phyloP scores from a whole-genome alignment of 2,329 filamentous ascomycete species.

The Helotiales sp. region DNA sequence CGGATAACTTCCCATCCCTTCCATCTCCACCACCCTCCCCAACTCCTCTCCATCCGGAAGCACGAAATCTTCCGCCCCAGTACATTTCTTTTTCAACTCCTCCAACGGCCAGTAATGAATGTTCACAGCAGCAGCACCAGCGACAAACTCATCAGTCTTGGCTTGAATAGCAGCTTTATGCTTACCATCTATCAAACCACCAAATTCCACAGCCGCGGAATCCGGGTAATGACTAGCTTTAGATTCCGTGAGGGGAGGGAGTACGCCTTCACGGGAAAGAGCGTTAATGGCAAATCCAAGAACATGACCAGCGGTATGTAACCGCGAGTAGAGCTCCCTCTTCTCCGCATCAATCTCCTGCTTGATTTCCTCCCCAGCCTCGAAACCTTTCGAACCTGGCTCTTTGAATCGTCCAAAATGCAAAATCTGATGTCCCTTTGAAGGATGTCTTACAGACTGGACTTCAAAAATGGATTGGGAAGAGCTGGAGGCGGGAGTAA shows the following conservation, averaged over 20 bases:
- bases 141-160: conserved; percentile 59
- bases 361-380: conserved; percentile 44
- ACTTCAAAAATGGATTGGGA: conserved; percentile 49
- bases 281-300: conserved; percentile 66
- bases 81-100: conserved; percentile 51
- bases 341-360: conserved; percentile 62
- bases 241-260: conserved; percentile 56
- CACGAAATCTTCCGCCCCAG: conserved; percentile 34
- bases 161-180: conserved; percentile 63
- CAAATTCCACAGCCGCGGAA: conserved; percentile 66
- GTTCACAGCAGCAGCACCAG: conserved; percentile 55
- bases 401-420: conserved; percentile 62
- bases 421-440: conserved; percentile 55
- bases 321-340: conserved; percentile 62
- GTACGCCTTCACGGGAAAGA: conserved; percentile 48
- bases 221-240: conserved; percentile 74
- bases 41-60: conserved; percentile 44
- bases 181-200: conserved; percentile 63
- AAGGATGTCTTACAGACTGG: conserved; percentile 55
- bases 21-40: conserved; percentile 68
- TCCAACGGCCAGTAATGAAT: conserved; percentile 69
- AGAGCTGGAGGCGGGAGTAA: conserved; percentile 36
- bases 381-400: conserved; percentile 36
- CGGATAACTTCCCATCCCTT: conserved; percentile 68
- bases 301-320: conserved; percentile 74